Conservation (phyloP, 2,329 filamentous ascomycete genomes). For the Nigrospora sphaerica region DNA sequence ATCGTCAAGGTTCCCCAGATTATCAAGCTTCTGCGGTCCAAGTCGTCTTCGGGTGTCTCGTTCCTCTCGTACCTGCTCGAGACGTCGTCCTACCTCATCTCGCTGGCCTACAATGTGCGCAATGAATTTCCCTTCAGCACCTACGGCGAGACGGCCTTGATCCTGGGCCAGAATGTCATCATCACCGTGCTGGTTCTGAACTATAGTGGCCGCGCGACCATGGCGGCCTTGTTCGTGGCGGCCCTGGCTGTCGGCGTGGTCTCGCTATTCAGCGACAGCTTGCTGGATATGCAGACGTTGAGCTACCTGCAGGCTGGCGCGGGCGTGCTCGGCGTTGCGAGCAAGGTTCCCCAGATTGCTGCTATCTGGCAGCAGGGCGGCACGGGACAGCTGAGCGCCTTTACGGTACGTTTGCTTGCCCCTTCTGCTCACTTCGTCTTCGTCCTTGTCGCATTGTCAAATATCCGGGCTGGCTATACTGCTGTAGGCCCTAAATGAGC, state of each 20-base stretch:
- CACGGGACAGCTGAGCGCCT: slow-evolving; percentile 93
- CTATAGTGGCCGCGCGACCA: slow-evolving; percentile 62
- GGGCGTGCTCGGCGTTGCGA: slow-evolving; percentile 74
- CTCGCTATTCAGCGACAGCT: slow-evolving; percentile 58
- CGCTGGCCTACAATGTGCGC: slow-evolving; percentile 85
- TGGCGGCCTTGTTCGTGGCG: slow-evolving; percentile 73
- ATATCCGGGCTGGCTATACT: too few relatives aligned
- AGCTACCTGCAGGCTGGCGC: slow-evolving; percentile 77
- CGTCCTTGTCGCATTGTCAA: too few relatives aligned
- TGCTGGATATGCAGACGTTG: slow-evolving; percentile 62
- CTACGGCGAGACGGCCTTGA: slow-evolving; percentile 89
- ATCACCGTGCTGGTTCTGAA: slow-evolving; percentile 82
- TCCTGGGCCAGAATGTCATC: slow-evolving; percentile 84
- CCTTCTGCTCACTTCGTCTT: too few relatives aligned
- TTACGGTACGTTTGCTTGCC: slow-evolving; percentile 61
- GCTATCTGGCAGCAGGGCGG: slow-evolving; percentile 79
- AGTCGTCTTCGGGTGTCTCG: slow-evolving; percentile 75
- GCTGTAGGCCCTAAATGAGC: too few relatives aligned
- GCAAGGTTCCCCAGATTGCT: slow-evolving; percentile 89
- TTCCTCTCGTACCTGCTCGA: slow-evolving; percentile 92
- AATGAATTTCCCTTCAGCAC: slow-evolving; percentile 94
- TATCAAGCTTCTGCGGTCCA: slow-evolving; percentile 76
- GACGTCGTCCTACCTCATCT: slow-evolving; percentile 80
- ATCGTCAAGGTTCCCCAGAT: slow-evolving; percentile 98
- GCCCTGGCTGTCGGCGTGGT: slow-evolving; percentile 63